Base-by-base conservation (phyloP, 2,329 filamentous ascomycete species). In the Akanthomyces dipterigenus region DNA sequence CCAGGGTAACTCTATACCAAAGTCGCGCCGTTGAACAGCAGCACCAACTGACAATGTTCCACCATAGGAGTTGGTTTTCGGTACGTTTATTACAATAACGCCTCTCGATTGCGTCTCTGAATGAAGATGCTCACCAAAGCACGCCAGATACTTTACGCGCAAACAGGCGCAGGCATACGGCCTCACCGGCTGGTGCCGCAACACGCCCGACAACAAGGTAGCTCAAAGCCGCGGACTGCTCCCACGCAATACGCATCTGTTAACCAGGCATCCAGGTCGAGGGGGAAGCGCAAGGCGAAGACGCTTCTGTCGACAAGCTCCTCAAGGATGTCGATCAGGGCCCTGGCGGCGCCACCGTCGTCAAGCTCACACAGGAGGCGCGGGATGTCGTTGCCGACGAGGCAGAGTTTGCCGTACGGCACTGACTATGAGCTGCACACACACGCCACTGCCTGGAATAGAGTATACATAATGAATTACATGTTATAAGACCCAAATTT, bases 251-350 rank as follows among this genome's bases (percentile, higher is more conserved):
- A 66, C 68, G 59, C 64, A 31, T 26, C 28, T 36, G 14, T 49
- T 49, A 12, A 57, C 3, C 22, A 31, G 14, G n/a, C 7, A 9
- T 20, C 55, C 50, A 96, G 91, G 93, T 98, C 51, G 86, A 91
- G 70, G 93, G 93, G 28, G 93, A 97, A 76, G 92, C 88, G 5
- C 93, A 98, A 72, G 93, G 91, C 34, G 79, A 83, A 2, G 80
- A 86, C 1, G 81, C 85, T 0, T 75, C 81, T 2, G 72, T 98
- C 28, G 75, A 85, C 57, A 82, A 85, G 60, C 88, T 97, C 65
- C 76, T 96, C 40, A 84, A 88, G 66, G 86, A 91, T 64, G 77
- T 97, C 51, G 82, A 91, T 68, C 82, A 85, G 57, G 93, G 93
- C 0, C 93, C 93, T 0, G 77, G 80, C 1, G 80, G 84, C 60